phyloP scores from a whole-genome alignment of 2,329 filamentous ascomycete species.

The Raffaelea ambrosiae region DNA sequence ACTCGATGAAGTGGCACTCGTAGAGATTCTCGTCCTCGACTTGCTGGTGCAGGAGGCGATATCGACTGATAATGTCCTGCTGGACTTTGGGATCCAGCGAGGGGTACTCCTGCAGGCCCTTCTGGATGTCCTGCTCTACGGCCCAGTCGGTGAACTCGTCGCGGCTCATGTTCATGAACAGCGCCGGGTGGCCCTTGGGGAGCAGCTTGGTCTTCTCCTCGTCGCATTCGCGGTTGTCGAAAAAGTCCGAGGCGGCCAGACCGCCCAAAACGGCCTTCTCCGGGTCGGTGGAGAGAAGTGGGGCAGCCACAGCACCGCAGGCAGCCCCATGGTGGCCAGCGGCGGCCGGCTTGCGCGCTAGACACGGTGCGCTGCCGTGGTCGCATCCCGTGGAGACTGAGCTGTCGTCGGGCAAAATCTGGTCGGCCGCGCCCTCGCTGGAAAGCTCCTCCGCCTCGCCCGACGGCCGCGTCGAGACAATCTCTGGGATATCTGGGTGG shows the following conservation, averaged over 20 bases:
- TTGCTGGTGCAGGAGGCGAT: conserved; percentile 45
- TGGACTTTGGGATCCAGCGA: conserved; percentile 47
- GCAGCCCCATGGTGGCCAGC: no score
- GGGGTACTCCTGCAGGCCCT: conserved; percentile 34
- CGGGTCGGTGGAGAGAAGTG: not conserved
- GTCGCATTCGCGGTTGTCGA: not conserved
- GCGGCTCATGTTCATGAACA: not conserved
- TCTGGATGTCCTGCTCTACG: conserved; percentile 25
- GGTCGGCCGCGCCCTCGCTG: not conserved
- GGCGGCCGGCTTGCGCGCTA: not conserved
- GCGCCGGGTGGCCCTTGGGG: not conserved
- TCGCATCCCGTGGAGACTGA: conserved; percentile 2
- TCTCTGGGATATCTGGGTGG: not conserved
- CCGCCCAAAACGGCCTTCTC: not conserved
- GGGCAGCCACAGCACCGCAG: no score
- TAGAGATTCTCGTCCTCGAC: conserved; percentile 49
- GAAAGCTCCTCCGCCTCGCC: not conserved
- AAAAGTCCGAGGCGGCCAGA: not conserved
- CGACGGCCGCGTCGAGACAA: not conserved
- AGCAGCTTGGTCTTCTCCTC: not conserved
- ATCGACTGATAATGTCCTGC: conserved; percentile 44
- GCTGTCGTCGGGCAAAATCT: not conserved
- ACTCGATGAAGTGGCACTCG: conserved; percentile 48
- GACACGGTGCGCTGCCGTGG: not conserved
- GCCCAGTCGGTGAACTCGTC: conserved; percentile 24